Evolutionary conservation across 78 protist species (phyloP), one percentile per base, ranked within the genome.

Genomic region (Dictyostelium firmibasis): DNA sequence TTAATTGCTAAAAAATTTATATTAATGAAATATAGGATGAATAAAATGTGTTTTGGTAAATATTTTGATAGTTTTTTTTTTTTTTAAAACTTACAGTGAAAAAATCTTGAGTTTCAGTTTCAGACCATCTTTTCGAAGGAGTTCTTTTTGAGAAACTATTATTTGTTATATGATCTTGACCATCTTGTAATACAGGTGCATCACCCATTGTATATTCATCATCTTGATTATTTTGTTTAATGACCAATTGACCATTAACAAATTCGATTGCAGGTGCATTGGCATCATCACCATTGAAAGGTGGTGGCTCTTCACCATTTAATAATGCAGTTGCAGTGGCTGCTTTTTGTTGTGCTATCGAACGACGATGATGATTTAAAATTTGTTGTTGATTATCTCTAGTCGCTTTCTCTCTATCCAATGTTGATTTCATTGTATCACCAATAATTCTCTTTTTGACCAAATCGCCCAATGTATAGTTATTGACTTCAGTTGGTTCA

Each of bases 361-460:
- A 64, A 47, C 62, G 38, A 38, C 47, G 83, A 29, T 76, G 50
- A 76, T 76, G 47, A 20, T 44, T 33, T 79, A 44, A 25, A 77
- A 77, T 25, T 77, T 43, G 27, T 41, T 77, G 50, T 57, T 60
- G 74, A 57, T 29, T 29, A 0, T 43, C 29, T 57, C 2, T 25
- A 3, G 36, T 1, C 0, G 38, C 25, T 43, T 82, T 50, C 35
- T 82, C 86, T 35, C 86, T 50, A 23, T 82, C 86, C 31, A 82
- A n/a, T 18, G 86, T 82, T 4, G 86, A 35, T 82, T 82, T 69
- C 86, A 82, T 82, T 27, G 74, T 35, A 29, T 82, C 69, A 60
- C 86, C 86, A 16, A 43, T 60, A 14, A 82, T 35, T 35, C 50
- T 82, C 10, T 13, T 82, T 33, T 60, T 82, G 25, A 57, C 23